Conservation (phyloP, 2,329 filamentous ascomycete species). For the Trichoderma asperellum region DNA sequence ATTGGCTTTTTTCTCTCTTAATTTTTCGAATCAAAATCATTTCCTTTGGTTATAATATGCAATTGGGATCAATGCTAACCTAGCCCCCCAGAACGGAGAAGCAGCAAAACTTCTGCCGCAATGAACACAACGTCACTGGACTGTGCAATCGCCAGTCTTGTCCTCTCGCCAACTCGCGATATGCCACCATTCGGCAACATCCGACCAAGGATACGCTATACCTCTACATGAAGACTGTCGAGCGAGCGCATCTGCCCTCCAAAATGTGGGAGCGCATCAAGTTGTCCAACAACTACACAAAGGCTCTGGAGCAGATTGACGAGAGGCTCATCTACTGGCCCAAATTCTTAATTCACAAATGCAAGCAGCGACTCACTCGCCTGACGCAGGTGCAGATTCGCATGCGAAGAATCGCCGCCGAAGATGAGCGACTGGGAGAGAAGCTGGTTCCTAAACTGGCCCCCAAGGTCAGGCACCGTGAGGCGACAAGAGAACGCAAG, state of each 20-base stretch:
- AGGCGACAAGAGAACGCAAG: conserved; percentile 75
- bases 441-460: conserved; percentile 85
- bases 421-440: conserved; percentile 89
- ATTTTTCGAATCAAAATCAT: not conserved
- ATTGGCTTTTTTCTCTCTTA: not conserved
- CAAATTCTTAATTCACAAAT: conserved; percentile 90
- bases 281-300: conserved; percentile 85
- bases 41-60: not conserved
- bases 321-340: conserved; percentile 89
- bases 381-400: conserved; percentile 88
- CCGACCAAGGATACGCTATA: conserved; percentile 82
- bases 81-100: conserved; percentile 68
- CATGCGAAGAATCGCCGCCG: conserved; percentile 78
- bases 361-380: conserved; percentile 92
- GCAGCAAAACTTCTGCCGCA: conserved; percentile 90
- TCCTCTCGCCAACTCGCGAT: conserved; percentile 86
- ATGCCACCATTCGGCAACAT: conserved; percentile 87
- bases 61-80: not conserved
- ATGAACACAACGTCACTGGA: conserved; percentile 86
- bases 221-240: conserved; percentile 95
- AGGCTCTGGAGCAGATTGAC: conserved; percentile 86
- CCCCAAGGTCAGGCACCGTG: conserved; percentile 81
- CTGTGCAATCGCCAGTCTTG: conserved; percentile 87
- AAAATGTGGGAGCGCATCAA: conserved; percentile 96
- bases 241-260: conserved; percentile 83